Conservation (phyloP, 768 basidiomycete genomes). For the Rubroboletus satanas region DNA sequence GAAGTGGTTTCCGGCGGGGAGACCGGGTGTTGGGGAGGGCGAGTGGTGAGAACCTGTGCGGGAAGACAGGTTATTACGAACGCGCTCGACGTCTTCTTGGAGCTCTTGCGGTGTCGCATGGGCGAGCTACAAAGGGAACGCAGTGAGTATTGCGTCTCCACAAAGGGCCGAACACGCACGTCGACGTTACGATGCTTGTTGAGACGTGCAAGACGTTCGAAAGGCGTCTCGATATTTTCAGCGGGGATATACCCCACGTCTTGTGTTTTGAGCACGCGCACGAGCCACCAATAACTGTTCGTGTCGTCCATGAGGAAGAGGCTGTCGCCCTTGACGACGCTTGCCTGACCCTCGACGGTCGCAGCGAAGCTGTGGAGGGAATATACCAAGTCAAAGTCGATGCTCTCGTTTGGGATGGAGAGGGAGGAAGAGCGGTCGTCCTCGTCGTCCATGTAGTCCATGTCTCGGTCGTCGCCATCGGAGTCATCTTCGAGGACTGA, state of each 20-base stretch:
- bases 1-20: slow-evolving; percentile 26
- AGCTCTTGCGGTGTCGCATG: slow-evolving; percentile 48
- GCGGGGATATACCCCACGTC: slow-evolving; percentile 99
- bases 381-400: slow-evolving; percentile 91
- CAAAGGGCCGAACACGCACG: slow-evolving; percentile 44
- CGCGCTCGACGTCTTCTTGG: slow-evolving; percentile 52
- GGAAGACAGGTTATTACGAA: slow-evolving; percentile 48
- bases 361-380: slow-evolving; percentile 96
- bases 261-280: slow-evolving; percentile 96
- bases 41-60: slow-evolving; percentile 48
- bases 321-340: slow-evolving; percentile 97
- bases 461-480: slow-evolving; percentile 64
- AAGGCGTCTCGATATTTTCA: slow-evolving; percentile 98
- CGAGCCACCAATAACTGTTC: slow-evolving; percentile 99
- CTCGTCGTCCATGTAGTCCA: slow-evolving; percentile 67
- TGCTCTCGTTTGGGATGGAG: slow-evolving; percentile 86
- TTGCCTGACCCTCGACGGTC: slow-evolving; percentile 97
- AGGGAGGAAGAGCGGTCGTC: slow-evolving; percentile 78
- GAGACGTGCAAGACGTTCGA: slow-evolving; percentile 88
- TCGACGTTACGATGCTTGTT: slow-evolving; percentile 98
- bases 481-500: slow-evolving; percentile 86
- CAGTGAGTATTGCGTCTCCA: not conserved
- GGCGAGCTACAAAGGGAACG: slow-evolving; percentile 23
- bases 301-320: slow-evolving; percentile 96
- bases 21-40: slow-evolving; percentile 42